Evolutionary conservation across 306 rosid genomes (phyloP), one percentile per base, ranked within the genome.

Genomic region (Sophora flavescens): DNA sequence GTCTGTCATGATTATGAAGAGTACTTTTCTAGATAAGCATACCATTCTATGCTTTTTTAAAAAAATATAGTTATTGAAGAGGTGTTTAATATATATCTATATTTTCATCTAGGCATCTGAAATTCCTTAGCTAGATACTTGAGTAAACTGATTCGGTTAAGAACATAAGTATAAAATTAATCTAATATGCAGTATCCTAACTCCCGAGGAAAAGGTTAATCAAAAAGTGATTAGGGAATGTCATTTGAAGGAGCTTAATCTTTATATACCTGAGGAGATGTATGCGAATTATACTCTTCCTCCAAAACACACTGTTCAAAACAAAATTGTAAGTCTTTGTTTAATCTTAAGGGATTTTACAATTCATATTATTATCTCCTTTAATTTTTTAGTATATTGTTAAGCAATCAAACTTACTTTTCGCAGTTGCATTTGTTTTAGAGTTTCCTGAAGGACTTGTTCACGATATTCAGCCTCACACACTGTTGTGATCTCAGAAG

Each of bases 381-480:
- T 22, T 0, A 22, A 22, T 22, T 22, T 22, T 22, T 22, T 22
- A 22, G 22, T 22, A 22, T 22, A 22, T 22, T 22, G 22, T 22
- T 22, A 22, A 30, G 13, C 39, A 42, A 26, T 15, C 15, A 14
- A 42, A 59, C 60, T 67, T 60, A 85, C 94, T 81, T 83, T 86
- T 69, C 77, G 85, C 42, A 76, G 26, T 28, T 79, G 83, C 42
- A 91, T 82, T 60, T 71, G 85, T 58, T 80, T 75, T 1, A 91
- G 83, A 69, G 88, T 88, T 79, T 87, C 83, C 52, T 60, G 39
- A 41, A 91, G 91, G 77, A 83, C 70, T 6, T 67, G 83, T 51
- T 83, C 88, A 6, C 84, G 80, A 59, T 77, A 80, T 63, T 89
- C 88, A 14, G 85, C 88, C 67, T 86, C 94, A 39, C 57, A 38